A percentile compares a stretch with the other conserved stretches of the same genome.
phyloP scores from a whole-genome alignment of 352 stramenopile genomes.

The Phytophthora litchii region DNA sequence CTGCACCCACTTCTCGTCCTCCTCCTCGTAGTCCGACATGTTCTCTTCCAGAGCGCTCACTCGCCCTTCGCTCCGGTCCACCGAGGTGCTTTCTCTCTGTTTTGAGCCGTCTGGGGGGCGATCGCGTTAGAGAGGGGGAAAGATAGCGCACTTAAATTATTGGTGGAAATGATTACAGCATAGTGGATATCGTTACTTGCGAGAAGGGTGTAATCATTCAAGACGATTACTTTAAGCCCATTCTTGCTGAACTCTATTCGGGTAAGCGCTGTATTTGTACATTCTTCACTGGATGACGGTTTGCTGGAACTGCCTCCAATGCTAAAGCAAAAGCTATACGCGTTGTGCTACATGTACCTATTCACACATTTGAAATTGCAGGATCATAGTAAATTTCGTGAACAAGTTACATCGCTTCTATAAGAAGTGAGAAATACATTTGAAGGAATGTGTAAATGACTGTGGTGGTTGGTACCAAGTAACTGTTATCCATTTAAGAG shows the following conservation, averaged over 20 bases:
- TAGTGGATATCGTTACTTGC: not conserved
- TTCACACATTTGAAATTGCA: too few species aligned
- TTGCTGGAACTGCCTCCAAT: too few species aligned
- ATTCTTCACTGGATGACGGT: too few species aligned
- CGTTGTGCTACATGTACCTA: too few species aligned
- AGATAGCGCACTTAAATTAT: constrained; percentile 38
- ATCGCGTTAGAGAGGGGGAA: constrained; percentile 16
- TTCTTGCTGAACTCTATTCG: not conserved
- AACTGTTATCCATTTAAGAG: too few species aligned
- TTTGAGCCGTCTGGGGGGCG: constrained; percentile 15
- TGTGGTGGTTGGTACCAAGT: too few species aligned
- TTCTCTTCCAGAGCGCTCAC: constrained; percentile 10
- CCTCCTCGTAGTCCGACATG: constrained; percentile 92
- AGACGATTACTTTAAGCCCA: constrained; percentile 16
- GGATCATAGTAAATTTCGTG: too few species aligned
- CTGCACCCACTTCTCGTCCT: constrained; percentile 93
- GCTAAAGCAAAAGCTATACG: too few species aligned
- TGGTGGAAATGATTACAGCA: constrained; percentile 9
- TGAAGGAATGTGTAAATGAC: too few species aligned
- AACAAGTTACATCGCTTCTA: too few species aligned
- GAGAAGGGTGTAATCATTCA: constrained; percentile 1
- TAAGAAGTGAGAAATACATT: too few species aligned
- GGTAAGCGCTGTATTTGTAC: too few species aligned
- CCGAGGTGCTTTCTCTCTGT: constrained; percentile 33
- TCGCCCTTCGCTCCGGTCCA: constrained; percentile 34